A percentile compares a stretch with the other conserved stretches of the same genome.
These are phyloP conservation scores for Dillenia turbinata DNA, from an alignment of 164 flowering plant species.

Conservation along the genomic window DNA sequence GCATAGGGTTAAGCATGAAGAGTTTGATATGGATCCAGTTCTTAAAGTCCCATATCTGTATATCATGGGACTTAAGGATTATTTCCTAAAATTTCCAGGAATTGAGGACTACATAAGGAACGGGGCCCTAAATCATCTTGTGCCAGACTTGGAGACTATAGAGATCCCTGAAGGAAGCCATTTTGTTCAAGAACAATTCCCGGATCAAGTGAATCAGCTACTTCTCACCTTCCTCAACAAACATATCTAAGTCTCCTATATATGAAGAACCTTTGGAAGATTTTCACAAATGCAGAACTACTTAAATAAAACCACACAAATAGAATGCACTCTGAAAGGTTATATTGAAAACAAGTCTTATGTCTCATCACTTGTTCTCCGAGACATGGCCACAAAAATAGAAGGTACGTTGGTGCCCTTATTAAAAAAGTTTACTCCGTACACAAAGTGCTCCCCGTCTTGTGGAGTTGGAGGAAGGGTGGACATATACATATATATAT, in stretches of 20 bases:
- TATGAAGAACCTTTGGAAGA: no score
- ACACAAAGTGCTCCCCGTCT: no score
- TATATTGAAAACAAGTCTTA: no score
- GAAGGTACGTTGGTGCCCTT: no score
- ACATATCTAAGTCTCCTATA: not conserved
- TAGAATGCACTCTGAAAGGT: no score
- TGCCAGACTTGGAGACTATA: slow-evolving; percentile 38
- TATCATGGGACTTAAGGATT: slow-evolving; percentile 47
- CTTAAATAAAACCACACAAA: no score
- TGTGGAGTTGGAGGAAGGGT: no score
- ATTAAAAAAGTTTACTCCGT: no score
- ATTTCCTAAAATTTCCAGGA: slow-evolving; percentile 42
- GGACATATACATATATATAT: no score
- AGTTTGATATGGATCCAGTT: slow-evolving; percentile 12
- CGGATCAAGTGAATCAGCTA: slow-evolving; percentile 35
- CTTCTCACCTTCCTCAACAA: slow-evolving; percentile 29
- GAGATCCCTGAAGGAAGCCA: slow-evolving; percentile 41
- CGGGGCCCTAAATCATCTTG: slow-evolving; percentile 30
- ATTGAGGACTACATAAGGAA: slow-evolving; percentile 33
- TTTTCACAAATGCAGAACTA: no score
- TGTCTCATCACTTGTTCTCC: no score
- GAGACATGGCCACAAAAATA: no score
- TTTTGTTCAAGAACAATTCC: slow-evolving; percentile 49
- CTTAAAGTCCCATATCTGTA: slow-evolving; percentile 34
- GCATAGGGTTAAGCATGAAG: not conserved